Evolutionary conservation across 441 rosid species (phyloP).

Genomic region (Gossypium davidsonii): DNA sequence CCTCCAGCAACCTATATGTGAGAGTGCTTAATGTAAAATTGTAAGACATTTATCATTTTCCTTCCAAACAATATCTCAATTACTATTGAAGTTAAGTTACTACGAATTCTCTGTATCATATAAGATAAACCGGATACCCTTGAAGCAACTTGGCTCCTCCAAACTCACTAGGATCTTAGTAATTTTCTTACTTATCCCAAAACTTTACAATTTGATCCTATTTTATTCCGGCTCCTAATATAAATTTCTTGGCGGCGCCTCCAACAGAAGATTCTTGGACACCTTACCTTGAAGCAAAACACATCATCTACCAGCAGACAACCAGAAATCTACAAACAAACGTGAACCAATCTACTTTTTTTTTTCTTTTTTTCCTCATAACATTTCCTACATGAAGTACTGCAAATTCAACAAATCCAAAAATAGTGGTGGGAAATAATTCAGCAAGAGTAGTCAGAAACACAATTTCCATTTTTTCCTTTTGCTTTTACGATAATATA

Average conservation of each 20-base stretch:
- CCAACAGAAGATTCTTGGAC: too few species aligned
- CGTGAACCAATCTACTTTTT: not conserved
- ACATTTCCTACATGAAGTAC: not conserved
- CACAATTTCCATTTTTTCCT: not conserved
- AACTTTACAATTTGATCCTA: not conserved
- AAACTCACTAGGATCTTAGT: not conserved
- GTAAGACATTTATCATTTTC: slow-evolving; percentile 5
- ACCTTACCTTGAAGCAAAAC: not conserved
- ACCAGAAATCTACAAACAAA: slow-evolving; percentile 4
- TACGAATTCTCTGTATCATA: not conserved
- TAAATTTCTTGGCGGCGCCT: not conserved
- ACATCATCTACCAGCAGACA: not conserved
- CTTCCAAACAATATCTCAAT: slow-evolving; percentile 3
- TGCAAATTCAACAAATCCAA: not conserved
- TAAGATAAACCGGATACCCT: not conserved
- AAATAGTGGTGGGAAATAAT: not conserved
- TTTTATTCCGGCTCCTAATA: not conserved
- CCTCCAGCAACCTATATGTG: slow-evolving; percentile 19
- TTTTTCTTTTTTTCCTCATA: not conserved
- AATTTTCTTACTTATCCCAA: not conserved
- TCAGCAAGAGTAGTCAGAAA: not conserved
- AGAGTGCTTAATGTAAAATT: slow-evolving; percentile 17
- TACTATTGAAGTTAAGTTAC: not conserved
- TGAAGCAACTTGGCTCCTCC: not conserved
- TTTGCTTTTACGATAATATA: not conserved